phyloP scores from a whole-genome alignment of 352 stramenopile genomes.

The Phytophthora pluvialis region DNA sequence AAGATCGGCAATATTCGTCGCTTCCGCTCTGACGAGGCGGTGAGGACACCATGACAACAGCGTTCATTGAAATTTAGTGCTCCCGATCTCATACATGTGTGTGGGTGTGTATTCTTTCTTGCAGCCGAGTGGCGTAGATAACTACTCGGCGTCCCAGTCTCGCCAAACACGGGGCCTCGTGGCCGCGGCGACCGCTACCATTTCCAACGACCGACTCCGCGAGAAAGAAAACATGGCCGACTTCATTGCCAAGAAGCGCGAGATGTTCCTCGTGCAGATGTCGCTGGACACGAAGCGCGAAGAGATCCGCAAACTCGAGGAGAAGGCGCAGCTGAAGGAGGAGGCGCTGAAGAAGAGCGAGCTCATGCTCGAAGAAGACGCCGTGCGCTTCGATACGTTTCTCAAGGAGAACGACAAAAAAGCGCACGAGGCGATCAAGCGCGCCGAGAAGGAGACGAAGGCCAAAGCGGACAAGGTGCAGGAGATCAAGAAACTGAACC shows the following conservation, averaged over 20 bases:
- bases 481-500: slow-evolving; percentile 96
- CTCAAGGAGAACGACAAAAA: slow-evolving; percentile 98
- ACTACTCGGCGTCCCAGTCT: slow-evolving; percentile 71
- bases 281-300: slow-evolving; percentile 96
- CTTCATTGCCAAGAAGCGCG: slow-evolving; percentile 96
- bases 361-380: slow-evolving; percentile 96
- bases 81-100: neutral
- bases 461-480: slow-evolving; percentile 94
- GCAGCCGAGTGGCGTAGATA: slow-evolving; percentile 50
- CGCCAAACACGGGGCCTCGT: slow-evolving; percentile 82
- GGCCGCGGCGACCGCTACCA: slow-evolving; percentile 77
- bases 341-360: slow-evolving; percentile 95
- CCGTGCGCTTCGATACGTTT: slow-evolving; percentile 96
- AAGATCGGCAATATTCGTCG: slow-evolving; percentile 84
- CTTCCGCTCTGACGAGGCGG: slow-evolving; percentile 69
- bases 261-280: slow-evolving; percentile 98
- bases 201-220: slow-evolving; percentile 86
- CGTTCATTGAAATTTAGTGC: neutral
- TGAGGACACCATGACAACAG: slow-evolving; percentile 20
- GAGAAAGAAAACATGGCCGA: slow-evolving; percentile 96
- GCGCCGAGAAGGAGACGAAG: slow-evolving; percentile 94
- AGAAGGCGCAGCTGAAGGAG: slow-evolving; percentile 95
- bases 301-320: slow-evolving; percentile 96
- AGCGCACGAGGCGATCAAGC: slow-evolving; percentile 95
- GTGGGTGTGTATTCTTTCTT: neutral